Evolutionary conservation across 352 stramenopile genomes (phyloP), one percentile per base, ranked within the genome.

Genomic region (Bremia lactucae): DNA sequence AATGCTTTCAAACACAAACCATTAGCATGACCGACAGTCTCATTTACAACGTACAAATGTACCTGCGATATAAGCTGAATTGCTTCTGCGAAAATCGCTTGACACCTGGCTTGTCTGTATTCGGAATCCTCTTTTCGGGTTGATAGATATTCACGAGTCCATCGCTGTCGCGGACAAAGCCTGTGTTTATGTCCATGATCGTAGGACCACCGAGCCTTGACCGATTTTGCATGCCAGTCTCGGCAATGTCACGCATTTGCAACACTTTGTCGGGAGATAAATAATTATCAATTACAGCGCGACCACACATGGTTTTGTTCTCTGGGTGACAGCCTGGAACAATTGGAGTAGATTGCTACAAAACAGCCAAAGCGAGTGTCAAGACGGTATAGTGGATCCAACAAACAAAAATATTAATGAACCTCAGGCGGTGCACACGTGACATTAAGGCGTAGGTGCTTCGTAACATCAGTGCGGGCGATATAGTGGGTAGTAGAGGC

Each of bases 101-200:
- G 6, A 62, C 58, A 0, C 67, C 62, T 13, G 55, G 51, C 15
- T 65, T 65, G 22, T 61, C 52, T 23, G 61, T 46, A 14, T 65
- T 39, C 4, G 54, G 58, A 23, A 72, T 60, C 21, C 53, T 57
- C 21, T 50, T 63, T 15, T 67, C 42, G 7, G 56, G 55, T 49
- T 87, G 73, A 52, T 96, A 96, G 21, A 96, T 84, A 61, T 93
- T 95, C n/a, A 84, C 62, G n/a, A 96, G 61, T 3, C 83, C 80
- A 26, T 85, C 59, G 24, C 66, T 80, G 45, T 94, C 74, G 42
- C 84, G 93, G 49, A 92, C 80, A 46, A 78, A 95, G 13, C 85
- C 82, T 37, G 71, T 84, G 60, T 96, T 95, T 39, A 92, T 70
- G 58, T 96, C 87, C 71, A 96, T 86, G 60, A 96, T 96, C 24